phyloP scores from a whole-genome alignment of 441 rosid genomes.

The Adansonia gregorii region DNA sequence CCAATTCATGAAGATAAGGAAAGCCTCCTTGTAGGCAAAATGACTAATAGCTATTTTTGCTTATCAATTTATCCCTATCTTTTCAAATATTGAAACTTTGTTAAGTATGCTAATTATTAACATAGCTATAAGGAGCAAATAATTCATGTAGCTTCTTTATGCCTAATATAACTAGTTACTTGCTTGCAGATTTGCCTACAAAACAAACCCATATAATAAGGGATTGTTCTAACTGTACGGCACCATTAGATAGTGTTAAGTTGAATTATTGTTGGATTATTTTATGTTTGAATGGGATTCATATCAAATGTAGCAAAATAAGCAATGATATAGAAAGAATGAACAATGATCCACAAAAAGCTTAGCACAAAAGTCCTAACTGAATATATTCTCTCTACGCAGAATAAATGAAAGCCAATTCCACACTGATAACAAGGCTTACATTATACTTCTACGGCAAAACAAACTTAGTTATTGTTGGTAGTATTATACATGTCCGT shows the following conservation, averaged over 20 bases:
- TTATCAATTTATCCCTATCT: background rate
- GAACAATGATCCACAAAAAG: conserved; percentile 11
- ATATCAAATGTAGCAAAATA: conserved; percentile 2
- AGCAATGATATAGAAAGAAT: background rate
- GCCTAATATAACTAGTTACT: conserved; percentile 6
- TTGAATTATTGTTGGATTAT: background rate
- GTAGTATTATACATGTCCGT: background rate
- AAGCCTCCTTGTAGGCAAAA: conserved; percentile 6
- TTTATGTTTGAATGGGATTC: conserved; percentile 7
- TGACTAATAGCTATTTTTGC: background rate
- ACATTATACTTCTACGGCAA: conserved; percentile 9
- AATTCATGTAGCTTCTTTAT: background rate
- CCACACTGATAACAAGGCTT: conserved; percentile 10
- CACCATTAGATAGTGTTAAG: background rate
- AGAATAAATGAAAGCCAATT: conserved; percentile 1
- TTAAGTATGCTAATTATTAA: background rate
- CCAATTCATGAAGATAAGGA: background rate
- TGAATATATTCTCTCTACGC: background rate
- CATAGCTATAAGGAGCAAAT: conserved; percentile 14
- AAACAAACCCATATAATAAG: conserved; percentile 4
- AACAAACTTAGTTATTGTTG: background rate
- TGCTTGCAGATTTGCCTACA: background rate
- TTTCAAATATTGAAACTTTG: background rate
- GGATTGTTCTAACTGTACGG: background rate
- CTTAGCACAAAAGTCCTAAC: background rate